phyloP scores from a whole-genome alignment of 495 filamentous ascomycete genomes.

The Hypoxylon crocopeplum region DNA sequence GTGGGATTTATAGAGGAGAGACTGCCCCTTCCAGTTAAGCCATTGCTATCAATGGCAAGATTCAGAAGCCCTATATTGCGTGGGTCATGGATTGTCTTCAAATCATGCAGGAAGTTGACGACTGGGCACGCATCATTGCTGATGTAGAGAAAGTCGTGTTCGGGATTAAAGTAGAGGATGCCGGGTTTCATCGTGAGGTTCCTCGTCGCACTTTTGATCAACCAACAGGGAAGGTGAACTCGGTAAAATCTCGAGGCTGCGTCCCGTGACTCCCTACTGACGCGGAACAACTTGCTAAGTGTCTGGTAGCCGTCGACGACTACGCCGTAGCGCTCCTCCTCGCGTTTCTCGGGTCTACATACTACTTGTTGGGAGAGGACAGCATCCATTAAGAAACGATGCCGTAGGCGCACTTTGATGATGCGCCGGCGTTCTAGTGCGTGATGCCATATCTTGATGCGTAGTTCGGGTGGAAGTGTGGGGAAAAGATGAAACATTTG shows the following conservation, averaged over 20 bases:
- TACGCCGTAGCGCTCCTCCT: constrained; percentile 4
- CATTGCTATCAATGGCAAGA: constrained; percentile 12
- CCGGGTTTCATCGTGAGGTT: neutral
- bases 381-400: neutral
- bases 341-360: neutral
- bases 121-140: neutral
- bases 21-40: neutral
- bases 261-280: constrained; percentile 25
- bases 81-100: constrained; percentile 28
- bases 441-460: neutral
- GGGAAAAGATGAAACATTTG: neutral
- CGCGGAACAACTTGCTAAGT: constrained; percentile 24
- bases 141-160: constrained; percentile 29
- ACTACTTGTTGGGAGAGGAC: neutral
- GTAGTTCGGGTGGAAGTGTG: neutral
- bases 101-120: constrained; percentile 14
- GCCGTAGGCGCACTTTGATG: neutral
- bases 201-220: neutral
- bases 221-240: constrained; percentile 30
- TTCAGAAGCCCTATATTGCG: constrained; percentile 22
- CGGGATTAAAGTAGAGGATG: constrained; percentile 31
- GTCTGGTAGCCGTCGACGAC: constrained; percentile 17
- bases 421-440: constrained; percentile 2
- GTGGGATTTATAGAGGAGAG: neutral
- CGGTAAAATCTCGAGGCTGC: constrained; percentile 28